A percentile compares a stretch with the other conserved stretches of the same genome.
phyloP scores from a whole-genome alignment of 1,284 basidiomycete genomes.

The Trichosporon asahii region DNA sequence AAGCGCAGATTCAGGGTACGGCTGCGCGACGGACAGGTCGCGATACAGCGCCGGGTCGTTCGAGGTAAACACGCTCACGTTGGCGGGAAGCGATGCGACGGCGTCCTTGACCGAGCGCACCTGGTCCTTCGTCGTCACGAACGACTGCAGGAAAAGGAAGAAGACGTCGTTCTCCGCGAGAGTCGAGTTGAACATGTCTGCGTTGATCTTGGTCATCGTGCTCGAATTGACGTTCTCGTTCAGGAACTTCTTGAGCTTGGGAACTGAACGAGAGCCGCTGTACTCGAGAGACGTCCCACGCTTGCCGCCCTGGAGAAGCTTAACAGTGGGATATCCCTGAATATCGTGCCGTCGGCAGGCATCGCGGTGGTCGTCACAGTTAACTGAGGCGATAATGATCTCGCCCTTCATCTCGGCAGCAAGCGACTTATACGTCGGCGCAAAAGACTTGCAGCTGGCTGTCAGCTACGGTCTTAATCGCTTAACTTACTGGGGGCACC shows the following conservation, averaged over 20 bases:
- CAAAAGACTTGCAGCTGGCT: slow-evolving; percentile 72
- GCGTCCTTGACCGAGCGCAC: slow-evolving; percentile 54
- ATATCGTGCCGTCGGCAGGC: slow-evolving; percentile 67
- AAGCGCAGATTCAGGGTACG: slow-evolving; percentile 58
- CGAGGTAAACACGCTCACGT: slow-evolving; percentile 62
- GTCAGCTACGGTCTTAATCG: slow-evolving; percentile 12
- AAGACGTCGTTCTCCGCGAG: slow-evolving; percentile 62
- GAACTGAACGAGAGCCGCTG: slow-evolving; percentile 63
- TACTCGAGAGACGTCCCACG: slow-evolving; percentile 57
- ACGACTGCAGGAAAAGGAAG: slow-evolving; percentile 69
- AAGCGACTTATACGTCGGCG: slow-evolving; percentile 69
- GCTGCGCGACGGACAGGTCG: slow-evolving; percentile 57
- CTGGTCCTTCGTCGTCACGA: slow-evolving; percentile 45
- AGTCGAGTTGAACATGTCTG: slow-evolving; percentile 54
- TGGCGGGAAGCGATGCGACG: slow-evolving; percentile 62
- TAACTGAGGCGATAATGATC: slow-evolving; percentile 73
- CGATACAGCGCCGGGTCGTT: slow-evolving; percentile 55
- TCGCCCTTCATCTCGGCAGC: slow-evolving; percentile 65
- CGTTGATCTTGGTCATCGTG: slow-evolving; percentile 54
- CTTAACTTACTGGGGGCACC: slow-evolving; percentile 70
- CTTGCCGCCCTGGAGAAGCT: slow-evolving; percentile 51
- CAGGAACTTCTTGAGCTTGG: slow-evolving; percentile 66
- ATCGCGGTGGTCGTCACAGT: slow-evolving; percentile 70
- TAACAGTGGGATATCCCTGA: slow-evolving; percentile 73
- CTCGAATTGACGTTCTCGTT: slow-evolving; percentile 50